These are phyloP conservation scores for Aureobasidium pullulans DNA, from an alignment of 2,329 filamentous ascomycete species.

Conservation along the genomic window DNA sequence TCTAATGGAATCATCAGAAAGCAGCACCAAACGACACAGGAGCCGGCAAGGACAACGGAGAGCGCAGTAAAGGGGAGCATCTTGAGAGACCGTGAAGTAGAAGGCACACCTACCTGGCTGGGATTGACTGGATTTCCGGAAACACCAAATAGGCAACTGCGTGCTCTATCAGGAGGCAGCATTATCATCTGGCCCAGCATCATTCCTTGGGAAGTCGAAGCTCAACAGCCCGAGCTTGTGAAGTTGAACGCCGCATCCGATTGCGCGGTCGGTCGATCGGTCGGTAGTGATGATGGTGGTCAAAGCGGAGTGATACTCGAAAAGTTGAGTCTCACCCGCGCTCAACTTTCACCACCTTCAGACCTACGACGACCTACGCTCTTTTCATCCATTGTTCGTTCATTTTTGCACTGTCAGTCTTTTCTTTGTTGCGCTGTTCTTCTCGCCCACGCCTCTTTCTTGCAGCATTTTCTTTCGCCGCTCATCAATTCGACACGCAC, in stretches of 20 bases:
- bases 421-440: background rate
- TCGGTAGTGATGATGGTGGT: background rate
- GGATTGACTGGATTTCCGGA: background rate
- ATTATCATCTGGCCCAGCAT: background rate
- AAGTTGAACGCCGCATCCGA: background rate
- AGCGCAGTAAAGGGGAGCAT: too few relatives aligned
- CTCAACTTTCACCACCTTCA: background rate
- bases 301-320: background rate
- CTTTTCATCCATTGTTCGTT: background rate
- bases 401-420: background rate
- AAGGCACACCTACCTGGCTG: too few relatives aligned
- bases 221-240: background rate
- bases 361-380: background rate
- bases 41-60: background rate
- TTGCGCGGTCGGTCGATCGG: background rate
- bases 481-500: background rate
- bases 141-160: background rate
- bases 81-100: too few relatives aligned
- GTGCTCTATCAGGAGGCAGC: background rate
- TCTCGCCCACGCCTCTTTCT: background rate
- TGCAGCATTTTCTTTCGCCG: background rate
- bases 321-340: background rate
- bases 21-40: background rate
- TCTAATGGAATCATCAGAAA: background rate
- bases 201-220: background rate